These are phyloP conservation scores for Boletus subparvulus DNA, from an alignment of 768 basidiomycete species.

Conservation along the genomic window DNA sequence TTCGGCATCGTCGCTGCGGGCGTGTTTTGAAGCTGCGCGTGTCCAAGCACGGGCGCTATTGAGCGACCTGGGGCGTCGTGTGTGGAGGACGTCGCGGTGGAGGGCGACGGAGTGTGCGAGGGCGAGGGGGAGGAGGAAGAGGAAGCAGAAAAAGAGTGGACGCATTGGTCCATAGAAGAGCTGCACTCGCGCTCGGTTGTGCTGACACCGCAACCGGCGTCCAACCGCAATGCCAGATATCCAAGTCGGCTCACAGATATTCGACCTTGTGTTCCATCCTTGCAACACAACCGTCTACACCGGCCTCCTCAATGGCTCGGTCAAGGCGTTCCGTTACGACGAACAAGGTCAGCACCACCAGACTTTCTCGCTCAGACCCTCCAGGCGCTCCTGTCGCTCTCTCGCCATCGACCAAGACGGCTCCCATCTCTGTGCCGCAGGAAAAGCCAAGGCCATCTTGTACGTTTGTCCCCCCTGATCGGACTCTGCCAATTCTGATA, in stretches of 20 bases:
- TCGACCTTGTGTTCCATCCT: constrained; percentile 90
- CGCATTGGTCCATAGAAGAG: constrained; percentile 40
- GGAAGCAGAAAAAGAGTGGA: constrained; percentile 21
- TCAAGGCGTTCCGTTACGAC: constrained; percentile 81
- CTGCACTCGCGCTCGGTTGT: neutral
- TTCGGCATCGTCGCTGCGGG: constrained; percentile 19
- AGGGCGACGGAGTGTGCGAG: constrained; percentile 35
- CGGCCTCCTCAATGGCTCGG: constrained; percentile 76
- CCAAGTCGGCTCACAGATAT: constrained; percentile 72
- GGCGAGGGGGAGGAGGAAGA: constrained; percentile 29
- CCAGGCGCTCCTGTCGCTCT: constrained; percentile 81
- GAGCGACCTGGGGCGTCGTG: constrained; percentile 10
- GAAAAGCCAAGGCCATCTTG: constrained; percentile 80
- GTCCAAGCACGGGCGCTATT: constrained; percentile 25
- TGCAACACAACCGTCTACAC: constrained; percentile 66
- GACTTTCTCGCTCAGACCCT: constrained; percentile 65
- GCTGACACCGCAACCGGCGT: constrained; percentile 1
- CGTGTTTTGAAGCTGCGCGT: constrained; percentile 7
- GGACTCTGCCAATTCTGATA: constrained; percentile 12
- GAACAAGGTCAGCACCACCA: constrained; percentile 59
- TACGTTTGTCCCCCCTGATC: constrained; percentile 40
- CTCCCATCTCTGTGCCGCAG: constrained; percentile 67
- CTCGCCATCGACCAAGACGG: constrained; percentile 71
- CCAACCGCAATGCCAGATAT: constrained; percentile 55
- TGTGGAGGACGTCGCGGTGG: constrained; percentile 30